These are phyloP conservation scores for Violaceomyces palustris DNA, from an alignment of 1,284 basidiomycete species.

Conservation along the genomic window DNA sequence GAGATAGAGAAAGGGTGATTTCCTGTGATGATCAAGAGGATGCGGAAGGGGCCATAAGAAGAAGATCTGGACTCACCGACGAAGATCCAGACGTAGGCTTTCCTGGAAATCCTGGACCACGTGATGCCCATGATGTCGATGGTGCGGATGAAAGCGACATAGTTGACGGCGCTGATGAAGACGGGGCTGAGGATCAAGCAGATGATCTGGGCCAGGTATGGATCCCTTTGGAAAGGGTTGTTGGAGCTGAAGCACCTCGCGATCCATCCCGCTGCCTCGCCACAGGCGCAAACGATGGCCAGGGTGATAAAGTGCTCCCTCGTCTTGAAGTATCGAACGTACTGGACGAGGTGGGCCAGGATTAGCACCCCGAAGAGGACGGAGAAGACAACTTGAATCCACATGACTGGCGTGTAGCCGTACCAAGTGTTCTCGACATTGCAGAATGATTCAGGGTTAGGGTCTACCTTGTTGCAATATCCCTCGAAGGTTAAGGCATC, in stretches of 20 bases:
- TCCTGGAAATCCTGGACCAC: constrained; percentile 24
- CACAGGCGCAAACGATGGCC: constrained; percentile 11
- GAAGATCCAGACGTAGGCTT: constrained; percentile 22
- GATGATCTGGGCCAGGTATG: constrained; percentile 26
- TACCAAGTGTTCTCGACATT: constrained; percentile 13
- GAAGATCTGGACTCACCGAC: too few species aligned
- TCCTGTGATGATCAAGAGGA: too few species aligned
- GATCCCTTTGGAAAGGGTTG: constrained; percentile 19
- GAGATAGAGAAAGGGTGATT: too few species aligned
- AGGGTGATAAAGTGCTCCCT: constrained; percentile 23
- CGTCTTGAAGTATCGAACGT: constrained; percentile 11
- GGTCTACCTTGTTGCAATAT: constrained; percentile 6
- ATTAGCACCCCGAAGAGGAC: constrained; percentile 10
- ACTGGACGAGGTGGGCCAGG: constrained; percentile 8
- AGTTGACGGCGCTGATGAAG: constrained; percentile 30
- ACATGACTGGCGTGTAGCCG: constrained; percentile 18
- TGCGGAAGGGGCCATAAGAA: too few species aligned
- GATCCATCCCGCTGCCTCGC: constrained; percentile 25
- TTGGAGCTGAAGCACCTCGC: constrained; percentile 9
- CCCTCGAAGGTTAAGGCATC: too few species aligned
- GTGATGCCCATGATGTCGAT: constrained; percentile 27
- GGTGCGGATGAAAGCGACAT: constrained; percentile 18
- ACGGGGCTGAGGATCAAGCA: constrained; percentile 30
- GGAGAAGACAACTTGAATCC: constrained; percentile 21
- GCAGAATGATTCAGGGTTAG: constrained; percentile 9